Evolutionary conservation across 2,329 filamentous ascomycete species (phyloP), one percentile per base, ranked within the genome.

Genomic region (Trichoderma simmonsii): DNA sequence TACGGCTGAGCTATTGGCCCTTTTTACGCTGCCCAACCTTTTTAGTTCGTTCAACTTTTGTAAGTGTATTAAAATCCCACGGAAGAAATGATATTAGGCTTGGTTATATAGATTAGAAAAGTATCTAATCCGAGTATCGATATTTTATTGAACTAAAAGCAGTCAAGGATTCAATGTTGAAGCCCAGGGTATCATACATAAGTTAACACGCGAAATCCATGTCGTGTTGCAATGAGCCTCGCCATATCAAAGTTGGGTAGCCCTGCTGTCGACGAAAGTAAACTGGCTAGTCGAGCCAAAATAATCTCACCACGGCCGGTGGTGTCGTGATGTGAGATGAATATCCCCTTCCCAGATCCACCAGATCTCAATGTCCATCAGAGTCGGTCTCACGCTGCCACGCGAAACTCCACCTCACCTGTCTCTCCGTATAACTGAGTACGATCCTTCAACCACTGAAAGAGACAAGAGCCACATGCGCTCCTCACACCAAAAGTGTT

Each of bases 401-500:
- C 73, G 15, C 79, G 76, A 54, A 82, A 81, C 73, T 80, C 79
- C n/a, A 78, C 71, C 69, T 75, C 74, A 6, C 75, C 73, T 9
- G 75, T 67, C 32, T 78, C 68, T 3, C 82, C 81, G 73, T 85
- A 83, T 51, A 85, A 71, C 6, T 79, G 64, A 5, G 76, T 75
- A 4, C 77, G 76, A 75, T 86, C 82, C 9, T 74, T 77, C 0
- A 83, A 74, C 84, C 83, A 86, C 15, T 86, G 81, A 72, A 85
- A 86, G 30, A 86, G 75, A 73, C 82, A 85, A 30, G 81, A 82
- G 8, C 85, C 83, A 76, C 83, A 85, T 4, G 79, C 80, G 26
- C 82, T 83, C 73, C 81, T 78, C 2, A 79, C 80, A 0, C 84
- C 84, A 74, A 86, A 86, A 1, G 79, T 80, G 70, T 85, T 86